Evolutionary conservation across 352 stramenopile species (phyloP).

Genomic region (Pythium sp.): DNA sequence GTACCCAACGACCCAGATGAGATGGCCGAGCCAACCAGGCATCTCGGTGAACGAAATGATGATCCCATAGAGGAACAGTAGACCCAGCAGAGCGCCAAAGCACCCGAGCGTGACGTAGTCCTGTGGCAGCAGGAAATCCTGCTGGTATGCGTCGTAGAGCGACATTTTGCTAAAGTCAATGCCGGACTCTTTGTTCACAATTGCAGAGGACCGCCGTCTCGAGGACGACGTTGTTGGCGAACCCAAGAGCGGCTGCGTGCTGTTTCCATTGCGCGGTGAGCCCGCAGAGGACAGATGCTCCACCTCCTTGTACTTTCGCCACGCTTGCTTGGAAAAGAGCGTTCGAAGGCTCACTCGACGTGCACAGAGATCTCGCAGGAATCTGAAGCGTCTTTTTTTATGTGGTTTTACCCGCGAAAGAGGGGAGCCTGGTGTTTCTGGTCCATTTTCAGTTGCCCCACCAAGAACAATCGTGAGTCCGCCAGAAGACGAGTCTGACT

Average conservation of each 20-base stretch:
- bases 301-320: conserved; percentile 58
- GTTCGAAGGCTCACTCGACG: conserved; percentile 30
- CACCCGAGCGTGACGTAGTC: conserved; percentile 72
- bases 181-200: conserved; percentile 16
- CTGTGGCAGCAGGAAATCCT: conserved; percentile 67
- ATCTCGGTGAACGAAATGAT: conserved; percentile 65
- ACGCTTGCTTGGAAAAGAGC: conserved; percentile 47
- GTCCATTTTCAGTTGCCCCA: not conserved
- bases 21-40: conserved; percentile 63
- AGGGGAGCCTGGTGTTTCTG: not conserved
- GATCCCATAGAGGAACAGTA: conserved; percentile 69
- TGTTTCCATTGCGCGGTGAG: conserved; percentile 19
- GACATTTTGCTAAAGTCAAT: conserved; percentile 74
- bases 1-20: conserved; percentile 66
- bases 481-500: not conserved
- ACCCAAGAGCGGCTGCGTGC: conserved; percentile 18
- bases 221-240: conserved; percentile 2
- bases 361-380: conserved; percentile 35
- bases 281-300: conserved; percentile 24
- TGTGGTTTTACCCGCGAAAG: conserved; percentile 15
- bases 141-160: conserved; percentile 64
- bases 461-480: conserved; percentile 2
- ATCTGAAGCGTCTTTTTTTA: conserved; percentile 28
- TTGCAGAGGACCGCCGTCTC: conserved; percentile 9
- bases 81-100: conserved; percentile 46